phyloP scores from a whole-genome alignment of 2,329 filamentous ascomycete species.

The Ophiocordyceps robertsii region DNA sequence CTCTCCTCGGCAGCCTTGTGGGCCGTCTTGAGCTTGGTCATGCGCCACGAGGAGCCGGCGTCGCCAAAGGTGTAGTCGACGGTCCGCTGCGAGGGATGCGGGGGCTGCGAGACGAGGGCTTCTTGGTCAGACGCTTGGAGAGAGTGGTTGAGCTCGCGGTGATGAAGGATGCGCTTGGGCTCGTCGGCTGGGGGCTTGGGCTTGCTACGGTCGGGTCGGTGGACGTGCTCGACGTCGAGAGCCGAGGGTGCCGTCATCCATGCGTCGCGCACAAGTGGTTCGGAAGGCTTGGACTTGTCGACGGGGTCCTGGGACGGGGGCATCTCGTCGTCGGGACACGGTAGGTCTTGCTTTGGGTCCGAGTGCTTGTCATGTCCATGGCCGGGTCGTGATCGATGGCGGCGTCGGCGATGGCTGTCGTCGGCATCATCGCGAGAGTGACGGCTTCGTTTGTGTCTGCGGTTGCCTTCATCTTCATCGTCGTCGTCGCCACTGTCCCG shows the following conservation, averaged over 20 bases:
- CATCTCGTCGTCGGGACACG: conserved; percentile 37
- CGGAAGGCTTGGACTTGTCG: conserved; percentile 8
- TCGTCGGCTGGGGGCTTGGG: conserved; percentile 40
- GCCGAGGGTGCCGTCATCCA: conserved; percentile 91
- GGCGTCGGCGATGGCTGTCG: conserved; percentile 21
- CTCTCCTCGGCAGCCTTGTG: conserved; percentile 68
- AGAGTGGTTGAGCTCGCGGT: conserved; percentile 63
- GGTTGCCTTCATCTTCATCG: conserved; percentile 29
- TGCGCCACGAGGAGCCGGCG: conserved; percentile 81
- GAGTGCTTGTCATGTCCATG: conserved; percentile 14
- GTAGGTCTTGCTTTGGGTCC: conserved; percentile 36
- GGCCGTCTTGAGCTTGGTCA: conserved; percentile 84
- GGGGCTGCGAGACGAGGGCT: not conserved
- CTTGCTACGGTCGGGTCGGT: conserved; percentile 39
- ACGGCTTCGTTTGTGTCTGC: conserved; percentile 48
- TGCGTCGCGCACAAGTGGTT: conserved; percentile 54
- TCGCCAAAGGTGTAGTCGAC: conserved; percentile 83
- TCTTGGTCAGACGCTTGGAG: conserved; percentile 48
- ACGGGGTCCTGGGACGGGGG: conserved; percentile 12
- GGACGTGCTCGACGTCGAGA: conserved; percentile 72
- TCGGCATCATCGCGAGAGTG: conserved; percentile 41
- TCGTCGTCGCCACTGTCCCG: conserved; percentile 38
- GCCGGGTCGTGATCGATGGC: conserved; percentile 26
- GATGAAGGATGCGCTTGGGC: conserved; percentile 59
- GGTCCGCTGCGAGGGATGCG: conserved; percentile 31